Conservation (phyloP, 2,329 filamentous ascomycete species). For the Xylariales sp. region DNA sequence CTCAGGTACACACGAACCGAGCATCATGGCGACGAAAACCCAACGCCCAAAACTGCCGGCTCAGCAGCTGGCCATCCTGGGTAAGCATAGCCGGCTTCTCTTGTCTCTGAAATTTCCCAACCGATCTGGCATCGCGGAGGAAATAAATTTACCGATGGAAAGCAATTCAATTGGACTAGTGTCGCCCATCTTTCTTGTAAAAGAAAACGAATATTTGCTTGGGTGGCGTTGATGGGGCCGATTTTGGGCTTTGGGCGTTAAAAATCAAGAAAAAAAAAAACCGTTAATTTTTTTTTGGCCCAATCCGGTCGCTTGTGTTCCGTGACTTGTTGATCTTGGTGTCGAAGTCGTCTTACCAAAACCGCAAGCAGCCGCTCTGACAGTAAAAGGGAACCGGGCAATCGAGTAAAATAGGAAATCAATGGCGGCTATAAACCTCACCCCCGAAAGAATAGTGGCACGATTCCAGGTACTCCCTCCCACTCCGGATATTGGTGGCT, state of each 20-base stretch:
- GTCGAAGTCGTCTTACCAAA: constrained; percentile 43
- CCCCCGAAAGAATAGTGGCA: constrained; percentile 25
- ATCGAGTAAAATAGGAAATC: constrained; percentile 17
- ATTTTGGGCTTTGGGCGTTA: constrained; percentile 8
- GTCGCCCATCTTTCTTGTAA: constrained; percentile 20
- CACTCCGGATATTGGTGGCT: constrained; percentile 45
- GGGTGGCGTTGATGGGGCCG: constrained; percentile 11
- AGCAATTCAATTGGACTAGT: constrained; percentile 15
- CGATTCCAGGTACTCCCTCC: constrained; percentile 42
- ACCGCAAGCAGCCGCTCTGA: constrained; percentile 35
- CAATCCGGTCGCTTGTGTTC: constrained; percentile 29
- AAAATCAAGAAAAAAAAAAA: constrained; percentile 16
- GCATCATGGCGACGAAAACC: constrained; percentile 39
- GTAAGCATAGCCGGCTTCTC: constrained; percentile 61
- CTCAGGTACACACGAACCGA: constrained; percentile 1
- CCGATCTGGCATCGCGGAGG: neutral
- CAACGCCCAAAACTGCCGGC: constrained; percentile 73
- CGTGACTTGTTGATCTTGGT: constrained; percentile 45
- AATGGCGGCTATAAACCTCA: constrained; percentile 4
- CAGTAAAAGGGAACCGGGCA: constrained; percentile 22
- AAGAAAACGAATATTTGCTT: neutral
- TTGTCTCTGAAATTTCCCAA: constrained; percentile 9
- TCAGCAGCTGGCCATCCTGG: constrained; percentile 81
- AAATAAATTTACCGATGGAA: neutral
- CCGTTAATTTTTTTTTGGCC: neutral